Evolutionary conservation across 495 filamentous ascomycete species (phyloP), one percentile per base, ranked within the genome.

Genomic region (Aspergillus diversus): DNA sequence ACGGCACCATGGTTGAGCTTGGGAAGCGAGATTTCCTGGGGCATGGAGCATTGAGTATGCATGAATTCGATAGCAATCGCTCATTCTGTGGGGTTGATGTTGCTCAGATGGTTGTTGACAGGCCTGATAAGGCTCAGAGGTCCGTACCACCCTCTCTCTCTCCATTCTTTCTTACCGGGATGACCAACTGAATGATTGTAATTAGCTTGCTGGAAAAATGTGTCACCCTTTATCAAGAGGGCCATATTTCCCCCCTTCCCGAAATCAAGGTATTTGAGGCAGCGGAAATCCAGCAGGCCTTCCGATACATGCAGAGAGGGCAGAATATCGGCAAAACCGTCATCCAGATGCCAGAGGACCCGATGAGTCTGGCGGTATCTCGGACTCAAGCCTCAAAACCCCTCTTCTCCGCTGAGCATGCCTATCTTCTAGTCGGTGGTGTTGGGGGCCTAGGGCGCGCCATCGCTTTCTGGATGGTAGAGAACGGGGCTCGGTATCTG

Each of bases 401-500:
- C 49, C 46, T 34, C 16, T 32, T 49, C 39, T 17, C 35, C 35
- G 3, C 37, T 13, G 37, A 61, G 6, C 35, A 50, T 17, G 53
- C 59, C 37, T 57, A 57, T 16, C 34, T 63, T 13, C 55, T 63
- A 7, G 61, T 51, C 15, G 61, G 61, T 15, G 61, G 61, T 7
- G 32, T 63, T 0, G 61, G 61, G 27, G 61, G 61, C 0, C 35
- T 63, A 5, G 61, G 61, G 3, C 61, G 54, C 7, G 31, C 42
- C 3, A 35, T 57, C 7, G 49, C 55, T 7, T 33, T 33, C 2
- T 63, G 48, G 82, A 85, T 90, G 81, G 83, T 81, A 5, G 67
- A 77, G 16, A 76, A 79, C 33, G 86, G 86, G 4, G 88, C 86
- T 7, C 75, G 75, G 33, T 73, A 83, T 51, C 64, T 91, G 5